Evolutionary conservation across 2,329 filamentous ascomycete species (phyloP).

Genomic region (Fusarium sp.): DNA sequence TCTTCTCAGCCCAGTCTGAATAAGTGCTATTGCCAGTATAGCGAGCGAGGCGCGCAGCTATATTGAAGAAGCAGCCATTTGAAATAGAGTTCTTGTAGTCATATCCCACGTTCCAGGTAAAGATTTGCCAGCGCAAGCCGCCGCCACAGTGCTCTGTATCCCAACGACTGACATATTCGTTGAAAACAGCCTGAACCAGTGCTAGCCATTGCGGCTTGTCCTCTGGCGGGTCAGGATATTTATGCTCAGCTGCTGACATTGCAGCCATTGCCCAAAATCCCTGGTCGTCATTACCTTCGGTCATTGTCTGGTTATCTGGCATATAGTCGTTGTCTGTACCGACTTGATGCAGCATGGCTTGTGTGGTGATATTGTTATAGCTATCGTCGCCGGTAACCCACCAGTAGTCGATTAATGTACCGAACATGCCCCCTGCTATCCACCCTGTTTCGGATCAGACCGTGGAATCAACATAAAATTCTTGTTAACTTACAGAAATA

Average conservation of each 20-base stretch:
- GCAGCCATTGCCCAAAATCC: slow-evolving; percentile 87
- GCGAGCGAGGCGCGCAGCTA: slow-evolving; percentile 76
- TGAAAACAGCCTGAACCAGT: slow-evolving; percentile 82
- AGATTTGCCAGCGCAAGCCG: slow-evolving; percentile 88
- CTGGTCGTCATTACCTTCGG: slow-evolving; percentile 78
- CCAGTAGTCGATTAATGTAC: slow-evolving; percentile 78
- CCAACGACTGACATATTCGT: slow-evolving; percentile 80
- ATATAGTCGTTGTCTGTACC: slow-evolving; percentile 70
- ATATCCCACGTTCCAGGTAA: slow-evolving; percentile 77
- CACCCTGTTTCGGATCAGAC: slow-evolving; percentile 60
- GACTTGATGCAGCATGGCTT: slow-evolving; percentile 71
- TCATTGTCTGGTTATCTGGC: slow-evolving; percentile 71
- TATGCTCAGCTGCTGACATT: slow-evolving; percentile 81
- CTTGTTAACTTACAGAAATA: slow-evolving; percentile 71
- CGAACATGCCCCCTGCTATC: slow-evolving; percentile 80
- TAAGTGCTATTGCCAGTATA: slow-evolving; percentile 87
- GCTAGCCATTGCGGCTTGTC: slow-evolving; percentile 78
- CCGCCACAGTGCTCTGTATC: slow-evolving; percentile 73
- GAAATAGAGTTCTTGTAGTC: slow-evolving; percentile 77
- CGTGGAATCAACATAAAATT: neutral
- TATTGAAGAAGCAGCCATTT: slow-evolving; percentile 77
- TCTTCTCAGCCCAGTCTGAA: slow-evolving; percentile 76
- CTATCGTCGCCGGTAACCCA: slow-evolving; percentile 72
- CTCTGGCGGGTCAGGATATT: slow-evolving; percentile 74
- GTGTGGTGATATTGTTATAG: slow-evolving; percentile 69